Evolutionary conservation across 2,329 filamentous ascomycete genomes (phyloP).

Genomic region (Calonectria multiphialidica): DNA sequence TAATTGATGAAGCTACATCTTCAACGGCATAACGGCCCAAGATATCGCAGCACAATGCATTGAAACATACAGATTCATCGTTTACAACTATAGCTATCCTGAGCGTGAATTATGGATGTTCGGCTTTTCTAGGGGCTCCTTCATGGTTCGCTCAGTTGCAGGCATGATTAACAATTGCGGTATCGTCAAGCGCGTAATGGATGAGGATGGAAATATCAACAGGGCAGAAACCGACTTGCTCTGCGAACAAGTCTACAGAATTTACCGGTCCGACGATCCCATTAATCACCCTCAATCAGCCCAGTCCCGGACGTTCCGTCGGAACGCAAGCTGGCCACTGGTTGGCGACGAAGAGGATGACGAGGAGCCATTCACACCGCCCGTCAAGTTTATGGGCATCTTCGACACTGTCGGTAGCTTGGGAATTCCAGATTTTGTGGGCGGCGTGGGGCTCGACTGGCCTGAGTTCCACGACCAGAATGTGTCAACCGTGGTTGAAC

Average conservation of each 20-base stretch:
- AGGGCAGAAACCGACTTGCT: constrained; percentile 3
- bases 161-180: constrained; percentile 48
- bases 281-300: constrained; percentile 30
- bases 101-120: constrained; percentile 43
- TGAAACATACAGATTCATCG: constrained; percentile 28
- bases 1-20: constrained; percentile 23
- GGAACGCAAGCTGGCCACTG: constrained; percentile 24
- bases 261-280: constrained; percentile 35
- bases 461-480: constrained; percentile 40
- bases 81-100: constrained; percentile 32
- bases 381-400: constrained; percentile 38
- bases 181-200: constrained; percentile 31
- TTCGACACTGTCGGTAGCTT: constrained; percentile 40
- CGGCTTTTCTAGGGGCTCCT: constrained; percentile 43
- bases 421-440: constrained; percentile 35
- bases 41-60: constrained; percentile 27
- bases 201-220: neutral
- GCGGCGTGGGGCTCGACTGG: constrained; percentile 38
- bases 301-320: constrained; percentile 30
- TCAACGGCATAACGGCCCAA: constrained; percentile 26
- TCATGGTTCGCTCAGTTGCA: constrained; percentile 38
- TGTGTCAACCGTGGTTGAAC: constrained; percentile 40
- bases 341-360: constrained; percentile 2
- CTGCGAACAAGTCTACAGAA: constrained; percentile 36
- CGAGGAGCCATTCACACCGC: constrained; percentile 7